A percentile compares a stretch with the other conserved stretches of the same genome.
These are phyloP conservation scores for Porodaedalea pini DNA, from an alignment of 1,284 basidiomycete species.

Conservation along the genomic window DNA sequence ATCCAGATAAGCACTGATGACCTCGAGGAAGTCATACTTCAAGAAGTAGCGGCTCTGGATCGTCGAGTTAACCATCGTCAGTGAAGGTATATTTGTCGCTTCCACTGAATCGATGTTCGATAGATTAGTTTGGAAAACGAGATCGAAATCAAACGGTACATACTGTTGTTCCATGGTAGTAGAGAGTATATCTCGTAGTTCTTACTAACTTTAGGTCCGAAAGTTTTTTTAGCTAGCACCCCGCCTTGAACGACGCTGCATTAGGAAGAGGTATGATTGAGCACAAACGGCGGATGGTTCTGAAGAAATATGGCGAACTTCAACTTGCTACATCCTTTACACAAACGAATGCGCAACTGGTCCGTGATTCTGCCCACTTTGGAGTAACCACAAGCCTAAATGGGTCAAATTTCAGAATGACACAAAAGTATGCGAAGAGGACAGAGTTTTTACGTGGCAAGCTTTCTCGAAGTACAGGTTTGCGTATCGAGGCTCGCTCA, in stretches of 20 bases:
- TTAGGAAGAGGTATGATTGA: neutral
- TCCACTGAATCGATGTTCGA: too few species aligned
- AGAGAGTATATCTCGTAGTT: neutral
- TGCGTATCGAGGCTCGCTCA: conserved; percentile 14
- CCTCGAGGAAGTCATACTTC: neutral
- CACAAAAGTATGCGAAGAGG: neutral
- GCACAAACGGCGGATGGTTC: neutral
- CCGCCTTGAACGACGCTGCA: neutral
- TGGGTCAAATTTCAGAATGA: neutral
- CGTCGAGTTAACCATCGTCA: neutral
- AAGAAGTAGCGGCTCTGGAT: neutral
- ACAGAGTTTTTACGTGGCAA: conserved; percentile 10
- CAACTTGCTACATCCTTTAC: conserved; percentile 3
- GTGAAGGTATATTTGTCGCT: neutral
- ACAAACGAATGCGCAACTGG: conserved; percentile 6
- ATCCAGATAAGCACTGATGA: neutral
- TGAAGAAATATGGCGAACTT: neutral
- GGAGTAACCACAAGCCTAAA: neutral
- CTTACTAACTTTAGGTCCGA: neutral
- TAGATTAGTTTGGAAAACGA: too few species aligned
- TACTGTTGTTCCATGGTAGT: neutral
- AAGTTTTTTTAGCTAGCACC: neutral
- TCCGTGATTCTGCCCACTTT: neutral
- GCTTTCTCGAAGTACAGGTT: conserved; percentile 15
- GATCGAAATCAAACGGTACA: neutral